Base-by-base conservation (phyloP, 31 red algal genomes). In the Pterothamnion heteromorphum region DNA sequence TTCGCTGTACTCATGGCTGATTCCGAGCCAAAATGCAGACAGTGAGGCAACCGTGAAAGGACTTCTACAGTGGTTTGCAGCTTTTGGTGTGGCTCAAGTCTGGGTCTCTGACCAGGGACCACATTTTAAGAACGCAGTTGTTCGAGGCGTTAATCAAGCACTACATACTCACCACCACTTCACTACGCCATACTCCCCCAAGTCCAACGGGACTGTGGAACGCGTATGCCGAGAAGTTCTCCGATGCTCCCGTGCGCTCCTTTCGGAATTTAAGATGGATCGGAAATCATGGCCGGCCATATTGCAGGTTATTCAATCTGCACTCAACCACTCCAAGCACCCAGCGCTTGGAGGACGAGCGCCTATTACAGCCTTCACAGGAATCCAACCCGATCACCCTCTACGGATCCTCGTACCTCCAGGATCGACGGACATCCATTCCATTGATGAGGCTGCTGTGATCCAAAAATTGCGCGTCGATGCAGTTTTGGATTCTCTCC, bases 1-100 rank as follows among this genome's bases (percentile, higher is more conserved):
- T n/a, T 91, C 89, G 21, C 24, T 14, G 14, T 89, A 89, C 30
- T 80, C 88, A 0, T 93, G 82, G 91, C 39, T 87, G 0, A 74
- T n/a, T 3, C 81, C 91, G 3, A 71, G 74, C 4, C 31, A 74
- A 32, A 32, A 35, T 4, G 92, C 86, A 24, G 64, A 32, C 24
- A 44, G 33, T 31, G 58, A 89, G 0, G 57, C 57, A 14, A 74
- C 85, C 0, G 92, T 74, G 0, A 22, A 80, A 3, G 84, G 64
- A 0, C 1, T 93, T 1, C 20, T 41, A 5, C 0, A 30, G 1
- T 93, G 92, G 84, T 5, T 93, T 22, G 86, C 34, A 36, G 27
- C 4, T 51, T 93, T 93, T 43, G 86, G 64, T 22, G 38, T 21
- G 26, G 90, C 90, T 35, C 27, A 44, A 0, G 80, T 71, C 71